These are phyloP conservation scores for Xylaria nigripes DNA, from an alignment of 495 filamentous ascomycete species.

Conservation along the genomic window DNA sequence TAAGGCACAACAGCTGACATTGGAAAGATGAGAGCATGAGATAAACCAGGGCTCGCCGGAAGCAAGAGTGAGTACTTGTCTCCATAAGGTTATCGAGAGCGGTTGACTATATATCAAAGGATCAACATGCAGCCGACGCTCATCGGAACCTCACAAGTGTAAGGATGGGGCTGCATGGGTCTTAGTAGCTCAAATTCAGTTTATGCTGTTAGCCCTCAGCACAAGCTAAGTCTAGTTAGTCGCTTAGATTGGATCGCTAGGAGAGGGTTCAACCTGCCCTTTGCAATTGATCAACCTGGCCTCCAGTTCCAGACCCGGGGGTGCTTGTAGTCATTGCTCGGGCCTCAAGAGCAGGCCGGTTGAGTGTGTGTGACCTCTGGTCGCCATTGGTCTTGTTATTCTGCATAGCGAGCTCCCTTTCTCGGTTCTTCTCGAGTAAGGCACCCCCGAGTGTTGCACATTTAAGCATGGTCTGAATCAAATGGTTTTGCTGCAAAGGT, in stretches of 20 bases:
- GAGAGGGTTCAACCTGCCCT: slow-evolving; percentile 53
- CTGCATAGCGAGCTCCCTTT: slow-evolving; percentile 36
- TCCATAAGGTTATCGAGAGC: slow-evolving; percentile 11
- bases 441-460: slow-evolving; percentile 87
- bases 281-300: slow-evolving; percentile 60
- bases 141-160: not conserved
- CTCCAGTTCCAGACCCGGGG: slow-evolving; percentile 44
- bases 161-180: not conserved
- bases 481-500: slow-evolving; percentile 92
- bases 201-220: slow-evolving; percentile 40
- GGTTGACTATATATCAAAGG: slow-evolving; percentile 10
- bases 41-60: slow-evolving; percentile 1
- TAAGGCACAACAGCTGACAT: slow-evolving; percentile 3
- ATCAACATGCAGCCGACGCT: not conserved
- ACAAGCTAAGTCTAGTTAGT: slow-evolving; percentile 36
- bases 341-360: slow-evolving; percentile 30
- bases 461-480: slow-evolving; percentile 98
- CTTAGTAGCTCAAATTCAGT: slow-evolving; percentile 1
- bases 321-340: slow-evolving; percentile 59
- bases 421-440: slow-evolving; percentile 60
- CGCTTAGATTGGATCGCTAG: slow-evolving; percentile 25
- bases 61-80: slow-evolving; percentile 1
- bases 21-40: slow-evolving; percentile 11
- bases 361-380: slow-evolving; percentile 15
- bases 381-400: slow-evolving; percentile 19